These are phyloP conservation scores for Withania somnifera DNA, from an alignment of 305 asterid genomes.

Conservation along the genomic window DNA sequence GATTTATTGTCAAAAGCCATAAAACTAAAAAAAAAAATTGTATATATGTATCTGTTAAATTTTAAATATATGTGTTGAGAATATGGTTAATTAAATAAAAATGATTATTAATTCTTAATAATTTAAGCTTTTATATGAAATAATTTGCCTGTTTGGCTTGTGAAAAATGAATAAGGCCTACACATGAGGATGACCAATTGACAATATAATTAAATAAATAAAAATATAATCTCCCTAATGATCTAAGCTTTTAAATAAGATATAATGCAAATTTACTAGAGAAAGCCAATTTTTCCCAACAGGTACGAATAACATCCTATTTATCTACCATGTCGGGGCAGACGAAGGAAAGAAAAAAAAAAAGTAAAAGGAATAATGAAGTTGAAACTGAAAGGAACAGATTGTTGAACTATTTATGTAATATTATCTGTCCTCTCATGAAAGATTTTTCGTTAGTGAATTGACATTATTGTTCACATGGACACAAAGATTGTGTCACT, in stretches of 20 bases:
- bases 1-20: too few relatives aligned
- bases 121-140: too few relatives aligned
- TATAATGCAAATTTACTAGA: background rate
- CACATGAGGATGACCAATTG: background rate
- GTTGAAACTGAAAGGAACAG: background rate
- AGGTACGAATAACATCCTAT: background rate
- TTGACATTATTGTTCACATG: conserved; percentile 2
- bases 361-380: background rate
- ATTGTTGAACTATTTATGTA: background rate
- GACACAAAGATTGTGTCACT: background rate
- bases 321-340: background rate
- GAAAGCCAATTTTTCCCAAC: background rate
- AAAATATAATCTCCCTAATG: background rate
- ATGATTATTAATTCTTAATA: too few relatives aligned
- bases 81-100: too few relatives aligned
- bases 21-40: too few relatives aligned
- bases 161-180: background rate
- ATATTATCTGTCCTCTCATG: background rate
- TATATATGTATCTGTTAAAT: too few relatives aligned
- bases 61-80: too few relatives aligned
- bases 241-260: too few relatives aligned
- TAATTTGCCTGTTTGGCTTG: too few relatives aligned
- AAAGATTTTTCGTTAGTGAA: background rate
- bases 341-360: background rate
- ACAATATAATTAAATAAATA: background rate